These are phyloP conservation scores for Anthracocystis setariae DNA, from an alignment of 1,284 basidiomycete species.

Conservation along the genomic window DNA sequence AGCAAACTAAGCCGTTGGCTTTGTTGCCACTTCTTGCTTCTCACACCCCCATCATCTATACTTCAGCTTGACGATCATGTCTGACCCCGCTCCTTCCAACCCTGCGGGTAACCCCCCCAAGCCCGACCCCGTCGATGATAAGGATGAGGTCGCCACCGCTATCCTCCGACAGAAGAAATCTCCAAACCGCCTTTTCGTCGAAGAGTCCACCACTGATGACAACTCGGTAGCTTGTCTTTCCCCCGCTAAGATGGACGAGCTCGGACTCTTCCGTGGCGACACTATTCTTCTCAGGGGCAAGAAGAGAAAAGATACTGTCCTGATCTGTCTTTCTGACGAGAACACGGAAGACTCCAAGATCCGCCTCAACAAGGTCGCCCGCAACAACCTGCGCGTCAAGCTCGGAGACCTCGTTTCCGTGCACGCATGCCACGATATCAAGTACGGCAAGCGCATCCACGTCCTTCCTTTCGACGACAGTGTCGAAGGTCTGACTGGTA, in stretches of 20 bases:
- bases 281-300: conserved; percentile 76
- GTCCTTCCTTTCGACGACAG: conserved; percentile 98
- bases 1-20: neutral
- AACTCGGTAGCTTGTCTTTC: conserved; percentile 87
- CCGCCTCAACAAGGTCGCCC: conserved; percentile 96
- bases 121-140: conserved; percentile 39
- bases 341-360: conserved; percentile 97
- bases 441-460: conserved; percentile 98
- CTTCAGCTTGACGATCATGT: conserved; percentile 24
- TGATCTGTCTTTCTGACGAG: conserved; percentile 94
- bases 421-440: conserved; percentile 96
- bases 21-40: neutral
- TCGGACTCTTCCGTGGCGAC: conserved; percentile 93
- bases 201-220: conserved; percentile 67
- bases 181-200: conserved; percentile 66
- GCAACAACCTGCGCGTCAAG: conserved; percentile 97
- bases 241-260: conserved; percentile 93
- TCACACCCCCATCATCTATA: neutral
- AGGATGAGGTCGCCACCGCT: conserved; percentile 65
- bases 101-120: conserved; percentile 26
- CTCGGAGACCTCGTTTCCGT: conserved; percentile 95
- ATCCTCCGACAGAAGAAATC: conserved; percentile 65
- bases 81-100: conserved; percentile 44
- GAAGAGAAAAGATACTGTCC: conserved; percentile 88
- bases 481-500: conserved; percentile 93